These are phyloP conservation scores for Penicillium sumatraense DNA, from an alignment of 2,329 filamentous ascomycete genomes.

Conservation along the genomic window DNA sequence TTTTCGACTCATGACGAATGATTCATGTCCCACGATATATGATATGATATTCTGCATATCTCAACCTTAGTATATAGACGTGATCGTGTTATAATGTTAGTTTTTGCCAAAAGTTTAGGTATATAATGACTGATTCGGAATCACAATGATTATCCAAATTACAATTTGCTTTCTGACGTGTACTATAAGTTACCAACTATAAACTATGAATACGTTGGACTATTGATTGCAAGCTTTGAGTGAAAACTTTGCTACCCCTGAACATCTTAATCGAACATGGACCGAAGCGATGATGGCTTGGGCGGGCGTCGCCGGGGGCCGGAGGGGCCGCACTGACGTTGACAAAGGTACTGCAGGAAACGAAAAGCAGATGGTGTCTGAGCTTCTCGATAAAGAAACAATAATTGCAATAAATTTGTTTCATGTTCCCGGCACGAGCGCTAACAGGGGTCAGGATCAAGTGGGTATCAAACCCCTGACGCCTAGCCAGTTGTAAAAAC, in stretches of 20 bases:
- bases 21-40: slow-evolving; percentile 1
- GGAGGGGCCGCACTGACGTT: background rate
- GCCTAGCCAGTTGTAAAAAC: background rate
- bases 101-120: background rate
- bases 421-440: background rate
- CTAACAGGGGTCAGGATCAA: too few relatives aligned
- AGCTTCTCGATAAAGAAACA: too few relatives aligned
- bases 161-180: background rate
- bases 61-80: background rate
- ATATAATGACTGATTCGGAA: too few relatives aligned
- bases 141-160: background rate
- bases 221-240: too few relatives aligned
- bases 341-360: background rate
- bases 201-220: too few relatives aligned
- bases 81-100: background rate
- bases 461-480: background rate
- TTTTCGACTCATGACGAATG: slow-evolving; percentile 66
- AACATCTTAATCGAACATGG: too few relatives aligned
- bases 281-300: too few relatives aligned
- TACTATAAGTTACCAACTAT: too few relatives aligned
- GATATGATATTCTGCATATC: background rate
- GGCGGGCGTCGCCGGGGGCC: background rate
- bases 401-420: too few relatives aligned
- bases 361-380: too few relatives aligned
- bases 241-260: background rate